Conservation (phyloP, 78 protist genomes). For the Trichosphaerium sp. region DNA sequence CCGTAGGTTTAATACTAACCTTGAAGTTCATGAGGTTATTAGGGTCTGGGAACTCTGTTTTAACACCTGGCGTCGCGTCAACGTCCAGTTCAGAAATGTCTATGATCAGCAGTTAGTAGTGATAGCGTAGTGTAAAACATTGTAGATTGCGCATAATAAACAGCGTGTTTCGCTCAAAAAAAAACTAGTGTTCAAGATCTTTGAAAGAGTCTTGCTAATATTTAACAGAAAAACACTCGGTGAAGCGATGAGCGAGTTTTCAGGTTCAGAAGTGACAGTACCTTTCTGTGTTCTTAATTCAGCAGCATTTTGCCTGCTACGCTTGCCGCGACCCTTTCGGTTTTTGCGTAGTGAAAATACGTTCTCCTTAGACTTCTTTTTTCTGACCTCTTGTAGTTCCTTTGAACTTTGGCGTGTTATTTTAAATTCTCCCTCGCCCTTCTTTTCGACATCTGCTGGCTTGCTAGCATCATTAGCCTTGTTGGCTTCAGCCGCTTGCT, state of each 20-base stretch:
- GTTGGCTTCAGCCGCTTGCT: background rate
- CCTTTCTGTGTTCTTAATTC: conserved; percentile 52
- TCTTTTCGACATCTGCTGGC: background rate
- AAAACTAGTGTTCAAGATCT: no score
- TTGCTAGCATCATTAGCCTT: background rate
- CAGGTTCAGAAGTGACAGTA: no score
- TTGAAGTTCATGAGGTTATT: conserved; percentile 47
- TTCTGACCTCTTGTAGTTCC: conserved; percentile 34
- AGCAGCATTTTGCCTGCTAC: conserved; percentile 40
- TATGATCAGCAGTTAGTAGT: background rate
- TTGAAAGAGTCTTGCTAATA: no score
- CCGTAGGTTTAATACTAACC: conserved; percentile 40
- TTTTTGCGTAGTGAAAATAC: conserved; percentile 28
- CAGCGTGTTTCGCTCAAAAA: no score
- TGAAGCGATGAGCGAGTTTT: no score
- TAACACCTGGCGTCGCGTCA: conserved; percentile 21
- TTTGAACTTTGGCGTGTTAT: conserved; percentile 22
- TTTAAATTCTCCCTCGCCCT: conserved; percentile 14
- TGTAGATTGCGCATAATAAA: no score
- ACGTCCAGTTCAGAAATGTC: conserved; percentile 46
- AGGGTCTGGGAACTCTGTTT: conserved; percentile 23
- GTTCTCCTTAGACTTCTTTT: conserved; percentile 28
- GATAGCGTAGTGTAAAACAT: no score
- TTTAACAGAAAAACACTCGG: no score
- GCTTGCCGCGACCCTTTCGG: conserved; percentile 24